Evolutionary conservation across 2,329 filamentous ascomycete genomes (phyloP).

Genomic region (Thermochaetoides dissita): DNA sequence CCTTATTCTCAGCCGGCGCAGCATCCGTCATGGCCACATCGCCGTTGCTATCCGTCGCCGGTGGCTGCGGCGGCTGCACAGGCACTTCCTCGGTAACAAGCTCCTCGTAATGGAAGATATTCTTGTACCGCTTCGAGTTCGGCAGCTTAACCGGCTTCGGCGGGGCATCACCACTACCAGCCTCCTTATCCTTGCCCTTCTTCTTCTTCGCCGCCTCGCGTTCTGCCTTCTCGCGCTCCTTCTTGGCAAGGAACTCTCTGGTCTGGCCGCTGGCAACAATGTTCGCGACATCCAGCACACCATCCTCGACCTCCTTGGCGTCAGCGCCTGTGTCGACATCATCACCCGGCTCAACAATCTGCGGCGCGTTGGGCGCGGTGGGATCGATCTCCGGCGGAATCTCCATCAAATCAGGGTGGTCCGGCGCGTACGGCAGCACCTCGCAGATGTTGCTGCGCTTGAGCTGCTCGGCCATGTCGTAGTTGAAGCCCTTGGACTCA

Average conservation of each 20-base stretch:
- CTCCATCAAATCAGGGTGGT: slow-evolving; percentile 32
- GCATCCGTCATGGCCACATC: slow-evolving; percentile 15
- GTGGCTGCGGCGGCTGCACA: slow-evolving; percentile 18
- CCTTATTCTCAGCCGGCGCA: too few relatives aligned
- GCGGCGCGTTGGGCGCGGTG: slow-evolving; percentile 20
- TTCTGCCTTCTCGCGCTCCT: slow-evolving; percentile 65
- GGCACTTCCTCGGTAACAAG: slow-evolving; percentile 40
- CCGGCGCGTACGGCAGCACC: slow-evolving; percentile 43
- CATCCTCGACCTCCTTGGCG: slow-evolving; percentile 40
- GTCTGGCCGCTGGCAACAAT: slow-evolving; percentile 74
- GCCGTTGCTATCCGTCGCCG: slow-evolving; percentile 14
- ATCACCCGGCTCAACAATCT: slow-evolving; percentile 19
- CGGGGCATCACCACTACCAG: slow-evolving; percentile 32
- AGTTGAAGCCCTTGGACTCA: slow-evolving; percentile 38
- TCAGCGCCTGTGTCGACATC: slow-evolving; percentile 26
- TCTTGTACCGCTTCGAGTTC: slow-evolving; percentile 57
- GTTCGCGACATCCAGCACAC: slow-evolving; percentile 69
- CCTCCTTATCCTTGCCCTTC: slow-evolving; percentile 46
- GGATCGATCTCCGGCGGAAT: slow-evolving; percentile 27
- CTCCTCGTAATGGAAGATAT: slow-evolving; percentile 63
- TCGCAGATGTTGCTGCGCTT: slow-evolving; percentile 55
- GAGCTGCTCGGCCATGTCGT: slow-evolving; percentile 56
- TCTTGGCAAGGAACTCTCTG: slow-evolving; percentile 68
- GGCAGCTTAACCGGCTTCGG: slow-evolving; percentile 48
- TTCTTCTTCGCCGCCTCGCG: slow-evolving; percentile 48